Evolutionary conservation across 352 stramenopile species (phyloP), one percentile per base, ranked within the genome.

Genomic region (Phytophthora sansomeana): DNA sequence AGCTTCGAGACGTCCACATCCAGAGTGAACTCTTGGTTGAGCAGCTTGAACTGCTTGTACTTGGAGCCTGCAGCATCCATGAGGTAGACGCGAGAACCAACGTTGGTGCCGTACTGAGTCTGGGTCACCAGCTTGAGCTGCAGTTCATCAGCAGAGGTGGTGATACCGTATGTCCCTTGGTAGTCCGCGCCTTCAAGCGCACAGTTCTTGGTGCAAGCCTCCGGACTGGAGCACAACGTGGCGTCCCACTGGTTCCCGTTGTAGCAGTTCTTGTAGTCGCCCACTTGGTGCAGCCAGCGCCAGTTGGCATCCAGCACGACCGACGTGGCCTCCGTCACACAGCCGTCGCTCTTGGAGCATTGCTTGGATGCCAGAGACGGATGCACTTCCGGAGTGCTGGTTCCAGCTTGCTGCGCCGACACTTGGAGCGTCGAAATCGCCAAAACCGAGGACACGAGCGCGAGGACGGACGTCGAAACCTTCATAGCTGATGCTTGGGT

Each of bases 261-360:
- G 78, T 88, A 92, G 75, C 81, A 91, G 67, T 89, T 90, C 48
- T 74, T 85, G 64, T 83, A 88, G 68, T 77, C 81, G 21, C 65
- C 77, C 10, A 85, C 72, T 61, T 89, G 75, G 55, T 90, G 83
- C 33, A 89, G 58, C 84, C 81, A 90, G 59, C 84, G 81, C 81
- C 84, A 90, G 63, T 91, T 91, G 51, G 81, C 76, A 67, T 92
- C 84, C 26, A 92, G 63, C 50, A 92, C 84, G 48, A 92, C 56
- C 17, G 81, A 87, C 19, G 77, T 91, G 5, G 62, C 26, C 32
- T 85, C 74, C 2, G 59, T 66, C 17, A 72, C 61, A 33, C 84
- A 92, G 2, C 81, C 80, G 8, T 54, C 64, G 0, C 55, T 21
- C 33, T 68, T 70, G 10, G 81, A 78, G 65, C 84, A 90, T 42